Evolutionary conservation across 495 filamentous ascomycete species (phyloP), one percentile per base, ranked within the genome.

Genomic region (Daldinia concentrica): DNA sequence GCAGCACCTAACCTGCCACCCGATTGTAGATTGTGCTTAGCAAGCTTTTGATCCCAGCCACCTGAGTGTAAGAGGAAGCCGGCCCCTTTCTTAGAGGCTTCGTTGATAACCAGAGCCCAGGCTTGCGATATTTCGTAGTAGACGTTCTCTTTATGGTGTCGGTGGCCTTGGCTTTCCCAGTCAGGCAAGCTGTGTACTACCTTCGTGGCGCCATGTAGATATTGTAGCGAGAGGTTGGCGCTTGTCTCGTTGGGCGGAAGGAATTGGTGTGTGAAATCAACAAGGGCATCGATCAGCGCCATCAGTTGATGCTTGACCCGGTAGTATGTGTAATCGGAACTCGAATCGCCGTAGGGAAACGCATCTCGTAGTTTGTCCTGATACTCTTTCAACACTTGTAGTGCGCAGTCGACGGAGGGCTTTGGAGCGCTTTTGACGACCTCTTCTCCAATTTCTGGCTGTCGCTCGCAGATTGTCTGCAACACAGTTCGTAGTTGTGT

Each of bases 41-140:
- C 82, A 52, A 99, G 82, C 72, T 88, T 93, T 79, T 93, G 90
- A 73, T 98, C 95, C 95, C 96, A 99, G 29, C 92, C 92, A 24
- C 91, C 94, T 68, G 94, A 93, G 74, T 98, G 95, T 69, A 99
- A 76, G 69, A 91, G 86, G 73, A 98, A 95, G 19, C 95, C 95
- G 41, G 93, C 96, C 6, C 93, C 95, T 58, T 91, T 85, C 81
- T 98, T 98, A 22, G 93, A 89, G 9, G 94, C 94, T 77, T 98
- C 95, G 36, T 89, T 90, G 61, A 99, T 93, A 45, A 97, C 95
- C 76, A 97, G 76, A 30, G 93, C 89, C 95, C 95, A 99, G 9
- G 95, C 96, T 72, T 90, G 91, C 51, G 92, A 90, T 48, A 99
- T 93, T 78, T 98, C 96, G 72, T 99, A 95, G 77, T 98, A 98